Conservation (phyloP, 2,329 filamentous ascomycete genomes). For the Ambrosiella xylebori region DNA sequence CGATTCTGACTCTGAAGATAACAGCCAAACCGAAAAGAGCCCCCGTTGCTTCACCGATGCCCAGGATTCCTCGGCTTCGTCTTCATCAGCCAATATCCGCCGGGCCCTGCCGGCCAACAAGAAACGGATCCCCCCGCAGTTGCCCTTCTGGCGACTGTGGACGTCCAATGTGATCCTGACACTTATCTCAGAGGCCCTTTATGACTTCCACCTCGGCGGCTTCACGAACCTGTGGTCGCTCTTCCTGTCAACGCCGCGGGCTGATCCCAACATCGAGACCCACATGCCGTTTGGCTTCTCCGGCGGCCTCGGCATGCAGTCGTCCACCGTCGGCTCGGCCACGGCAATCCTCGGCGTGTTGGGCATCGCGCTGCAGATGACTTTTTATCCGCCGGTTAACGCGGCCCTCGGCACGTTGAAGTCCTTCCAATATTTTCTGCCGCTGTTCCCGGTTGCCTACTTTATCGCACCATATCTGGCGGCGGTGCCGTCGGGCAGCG, state of each 20-base stretch:
- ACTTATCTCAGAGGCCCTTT: conserved; percentile 47
- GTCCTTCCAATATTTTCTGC: conserved; percentile 47
- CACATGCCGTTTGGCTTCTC: conserved; percentile 36
- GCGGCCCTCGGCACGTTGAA: conserved; percentile 46
- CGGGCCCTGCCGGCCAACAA: not conserved
- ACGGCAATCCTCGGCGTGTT: conserved; percentile 53
- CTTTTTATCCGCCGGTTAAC: conserved; percentile 50
- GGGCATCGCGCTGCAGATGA: conserved; percentile 50
- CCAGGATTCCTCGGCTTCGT: not conserved
- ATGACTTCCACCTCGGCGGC: conserved; percentile 52
- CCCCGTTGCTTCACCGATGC: not conserved
- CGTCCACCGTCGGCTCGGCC: conserved; percentile 48
- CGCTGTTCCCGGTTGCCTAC: conserved; percentile 52
- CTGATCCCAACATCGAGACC: conserved; percentile 13
- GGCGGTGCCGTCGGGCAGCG: conserved; percentile 35
- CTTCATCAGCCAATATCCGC: not conserved
- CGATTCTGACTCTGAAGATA: not conserved
- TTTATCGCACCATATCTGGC: conserved; percentile 49
- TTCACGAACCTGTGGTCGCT: conserved; percentile 54
- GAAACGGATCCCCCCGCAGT: conserved; percentile 13
- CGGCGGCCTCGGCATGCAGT: conserved; percentile 49
- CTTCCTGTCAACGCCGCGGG: conserved; percentile 49
- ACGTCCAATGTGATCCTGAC: conserved; percentile 32
- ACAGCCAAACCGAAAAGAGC: not conserved
- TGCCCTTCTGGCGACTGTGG: conserved; percentile 27